Base-by-base conservation (phyloP, 2,329 filamentous ascomycete species). In the Colletotrichum viniferum region DNA sequence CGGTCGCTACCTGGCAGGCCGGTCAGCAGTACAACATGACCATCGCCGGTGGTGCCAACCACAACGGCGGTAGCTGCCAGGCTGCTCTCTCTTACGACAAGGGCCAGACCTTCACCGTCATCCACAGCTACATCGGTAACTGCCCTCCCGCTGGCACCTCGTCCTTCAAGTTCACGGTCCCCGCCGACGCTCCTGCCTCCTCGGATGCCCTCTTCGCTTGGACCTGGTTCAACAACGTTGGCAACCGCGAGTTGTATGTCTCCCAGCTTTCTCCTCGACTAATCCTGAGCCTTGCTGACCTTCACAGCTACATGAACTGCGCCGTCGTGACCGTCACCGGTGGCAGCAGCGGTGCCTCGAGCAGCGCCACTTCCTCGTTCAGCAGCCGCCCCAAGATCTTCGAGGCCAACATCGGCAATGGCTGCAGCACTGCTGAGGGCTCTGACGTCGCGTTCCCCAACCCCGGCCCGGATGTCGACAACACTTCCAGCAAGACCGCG, bases 21-120 rank as follows among this genome's bases (percentile, higher is more conserved):
- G 94, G 94, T 38, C 83, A 88, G 71, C 84, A 86, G 32, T 92
- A 94, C 84, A 90, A 90, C 78, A 88, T 96, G 84, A 90, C 88
- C 74, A 86, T 96, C 69, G 85, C 84, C 74, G 94, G 94, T 43
- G 89, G 89, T 66, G 91, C 92, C 61, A 84, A 83, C 68, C 94
- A 95, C 85, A 86, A 87, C 48, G 94, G 94, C 52, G 94, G 94
- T 55, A 95, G 92, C 12, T 96, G 94, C 85, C 95, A 97, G 85
- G 87, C 95, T 62, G 91, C 92, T 4, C 87, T 96, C 32, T 94
- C 93, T 36, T 95, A 93, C 84, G 94, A 96, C 85, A 87, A 90
- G 77, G 94, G 94, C 62, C 84, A 87, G 71, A 91, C 90, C 24
- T 96, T 94, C 87, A 92, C 89, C 76, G 95, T 95, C 86, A 87